phyloP scores from a whole-genome alignment of 2,329 filamentous ascomycete genomes.

The Fusarium albidum region DNA sequence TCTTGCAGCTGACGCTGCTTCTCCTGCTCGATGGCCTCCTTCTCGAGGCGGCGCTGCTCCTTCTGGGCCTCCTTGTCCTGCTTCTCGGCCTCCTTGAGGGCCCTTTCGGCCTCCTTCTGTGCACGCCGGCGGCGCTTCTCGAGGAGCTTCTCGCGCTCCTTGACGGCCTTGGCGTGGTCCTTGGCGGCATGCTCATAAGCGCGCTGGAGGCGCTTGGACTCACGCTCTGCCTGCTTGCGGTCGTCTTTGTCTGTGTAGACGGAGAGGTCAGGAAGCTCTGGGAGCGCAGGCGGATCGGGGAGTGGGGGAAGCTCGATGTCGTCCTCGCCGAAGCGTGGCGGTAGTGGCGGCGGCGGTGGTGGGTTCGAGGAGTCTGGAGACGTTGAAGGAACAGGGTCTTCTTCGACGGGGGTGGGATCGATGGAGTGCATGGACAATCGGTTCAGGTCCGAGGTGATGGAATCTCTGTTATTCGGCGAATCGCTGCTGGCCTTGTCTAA shows the following conservation, averaged over 20 bases:
- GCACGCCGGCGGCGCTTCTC: slow-evolving; percentile 60
- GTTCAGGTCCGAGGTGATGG: slow-evolving; percentile 19
- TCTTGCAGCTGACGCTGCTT: slow-evolving; percentile 21
- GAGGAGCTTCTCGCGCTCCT: slow-evolving; percentile 67
- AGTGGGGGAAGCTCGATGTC: slow-evolving; percentile 43
- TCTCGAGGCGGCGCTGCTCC: slow-evolving; percentile 25
- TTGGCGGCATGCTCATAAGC: slow-evolving; percentile 73
- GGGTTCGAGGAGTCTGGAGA: not conserved
- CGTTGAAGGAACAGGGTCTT: slow-evolving; percentile 1
- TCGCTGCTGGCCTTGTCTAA: too few species aligned
- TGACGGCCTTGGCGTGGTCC: slow-evolving; percentile 69
- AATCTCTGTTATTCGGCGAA: slow-evolving; percentile 1
- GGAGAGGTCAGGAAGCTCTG: slow-evolving; percentile 59
- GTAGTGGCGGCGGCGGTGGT: not conserved
- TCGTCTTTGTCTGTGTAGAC: slow-evolving; percentile 69
- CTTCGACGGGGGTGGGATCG: slow-evolving; percentile 50
- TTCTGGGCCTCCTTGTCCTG: slow-evolving; percentile 40
- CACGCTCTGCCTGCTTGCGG: slow-evolving; percentile 74
- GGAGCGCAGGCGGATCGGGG: slow-evolving; percentile 58
- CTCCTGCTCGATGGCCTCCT: slow-evolving; percentile 18
- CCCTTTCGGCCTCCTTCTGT: slow-evolving; percentile 48
- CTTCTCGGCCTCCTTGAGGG: slow-evolving; percentile 42
- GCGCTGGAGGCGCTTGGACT: slow-evolving; percentile 69
- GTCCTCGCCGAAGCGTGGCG: slow-evolving; percentile 4
- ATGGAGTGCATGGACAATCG: slow-evolving; percentile 46